These are phyloP conservation scores for Nothophoma quercina DNA, from an alignment of 2,329 filamentous ascomycete genomes.

Conservation along the genomic window DNA sequence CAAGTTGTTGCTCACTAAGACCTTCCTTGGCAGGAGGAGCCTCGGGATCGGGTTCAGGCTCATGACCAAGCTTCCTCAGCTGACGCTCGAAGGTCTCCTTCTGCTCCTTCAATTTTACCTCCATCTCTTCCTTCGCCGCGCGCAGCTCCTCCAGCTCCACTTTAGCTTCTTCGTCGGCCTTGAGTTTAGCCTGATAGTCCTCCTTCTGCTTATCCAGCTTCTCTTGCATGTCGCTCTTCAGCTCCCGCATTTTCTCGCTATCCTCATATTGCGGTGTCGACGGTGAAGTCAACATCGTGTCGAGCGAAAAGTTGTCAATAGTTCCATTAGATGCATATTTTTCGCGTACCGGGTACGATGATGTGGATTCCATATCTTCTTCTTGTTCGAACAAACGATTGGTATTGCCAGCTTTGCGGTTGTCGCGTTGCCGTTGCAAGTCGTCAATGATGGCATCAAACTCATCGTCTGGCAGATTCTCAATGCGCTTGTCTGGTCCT, in stretches of 20 bases:
- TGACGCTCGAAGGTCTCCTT: conserved; percentile 85
- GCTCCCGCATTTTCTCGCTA: conserved; percentile 77
- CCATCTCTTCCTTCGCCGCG: conserved; percentile 85
- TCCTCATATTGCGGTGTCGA: conserved; percentile 84
- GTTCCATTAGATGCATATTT: conserved; percentile 97
- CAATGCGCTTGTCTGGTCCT: conserved; percentile 89
- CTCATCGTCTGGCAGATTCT: conserved; percentile 90
- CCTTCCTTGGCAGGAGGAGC: conserved; percentile 57
- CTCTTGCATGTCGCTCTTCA: conserved; percentile 82
- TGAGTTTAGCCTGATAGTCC: conserved; percentile 79
- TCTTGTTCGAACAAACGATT: conserved; percentile 65
- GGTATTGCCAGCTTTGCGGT: conserved; percentile 73
- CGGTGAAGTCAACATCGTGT: conserved; percentile 92
- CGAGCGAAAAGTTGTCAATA: conserved; percentile 93
- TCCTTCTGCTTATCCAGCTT: conserved; percentile 86
- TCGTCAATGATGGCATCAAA: conserved; percentile 93
- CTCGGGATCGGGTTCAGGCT: conserved; percentile 54
- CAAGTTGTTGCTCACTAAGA: conserved; percentile 68
- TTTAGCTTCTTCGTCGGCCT: conserved; percentile 75
- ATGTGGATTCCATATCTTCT: conserved; percentile 88
- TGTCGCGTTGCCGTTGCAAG: conserved; percentile 85
- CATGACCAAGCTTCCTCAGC: conserved; percentile 70
- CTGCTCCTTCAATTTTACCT: conserved; percentile 82
- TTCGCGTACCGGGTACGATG: conserved; percentile 86
- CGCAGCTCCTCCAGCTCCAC: conserved; percentile 82